A percentile compares a stretch with the other conserved stretches of the same genome.
Conservation (phyloP, 768 basidiomycete genomes). For the Ramaria sp. region DNA sequence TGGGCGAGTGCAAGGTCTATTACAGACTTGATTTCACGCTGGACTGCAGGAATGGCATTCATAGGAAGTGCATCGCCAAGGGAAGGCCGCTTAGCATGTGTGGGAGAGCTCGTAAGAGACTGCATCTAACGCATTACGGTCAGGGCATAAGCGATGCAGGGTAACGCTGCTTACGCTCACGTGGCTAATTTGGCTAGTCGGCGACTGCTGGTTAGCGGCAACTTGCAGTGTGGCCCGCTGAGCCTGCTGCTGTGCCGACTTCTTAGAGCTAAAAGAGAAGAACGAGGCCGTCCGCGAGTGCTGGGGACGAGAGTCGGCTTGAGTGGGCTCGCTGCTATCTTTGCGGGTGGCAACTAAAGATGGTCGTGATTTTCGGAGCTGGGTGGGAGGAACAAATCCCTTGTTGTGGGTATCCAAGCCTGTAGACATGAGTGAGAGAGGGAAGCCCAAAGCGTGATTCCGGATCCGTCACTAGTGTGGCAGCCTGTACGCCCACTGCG, state of each 20-base stretch:
- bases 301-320: background rate
- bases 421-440: background rate
- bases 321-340: background rate
- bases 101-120: background rate
- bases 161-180: background rate
- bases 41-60: constrained; percentile 24
- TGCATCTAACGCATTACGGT: background rate
- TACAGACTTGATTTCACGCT: constrained; percentile 76
- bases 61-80: background rate
- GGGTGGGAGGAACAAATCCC: background rate
- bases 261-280: constrained; percentile 1
- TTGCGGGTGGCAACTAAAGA: background rate
- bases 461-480: background rate
- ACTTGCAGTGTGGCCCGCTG: background rate
- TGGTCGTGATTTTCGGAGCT: background rate
- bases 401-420: background rate
- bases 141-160: background rate
- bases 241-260: constrained; percentile 1
- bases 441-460: background rate
- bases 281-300: background rate
- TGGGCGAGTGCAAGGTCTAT: constrained; percentile 67
- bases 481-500: background rate
- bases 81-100: constrained; percentile 5
- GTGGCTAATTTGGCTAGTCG: background rate
- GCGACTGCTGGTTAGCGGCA: background rate